phyloP scores from a whole-genome alignment of 129 eudicot species.

The Centella asiatica region DNA sequence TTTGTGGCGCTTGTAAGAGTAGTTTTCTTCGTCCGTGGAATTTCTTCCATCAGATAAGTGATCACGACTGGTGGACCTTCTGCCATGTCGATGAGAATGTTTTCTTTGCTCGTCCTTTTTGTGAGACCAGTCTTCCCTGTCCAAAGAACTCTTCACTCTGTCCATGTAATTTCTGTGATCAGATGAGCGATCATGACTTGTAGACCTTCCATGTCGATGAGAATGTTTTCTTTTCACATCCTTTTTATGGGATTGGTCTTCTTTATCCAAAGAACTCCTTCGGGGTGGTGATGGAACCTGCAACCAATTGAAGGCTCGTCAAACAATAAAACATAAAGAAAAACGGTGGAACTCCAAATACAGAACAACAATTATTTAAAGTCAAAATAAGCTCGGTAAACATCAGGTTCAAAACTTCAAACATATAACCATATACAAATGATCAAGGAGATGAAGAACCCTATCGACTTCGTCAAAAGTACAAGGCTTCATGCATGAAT shows the following conservation, averaged over 20 bases:
- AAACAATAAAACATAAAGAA: neutral
- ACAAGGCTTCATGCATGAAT: neutral
- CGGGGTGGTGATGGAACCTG: slow-evolving; percentile 82
- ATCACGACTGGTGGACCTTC: slow-evolving; percentile 26
- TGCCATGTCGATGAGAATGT: slow-evolving; percentile 36
- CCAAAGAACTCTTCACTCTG: slow-evolving; percentile 24
- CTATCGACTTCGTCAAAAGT: neutral
- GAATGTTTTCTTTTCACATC: slow-evolving; percentile 28
- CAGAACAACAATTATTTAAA: neutral
- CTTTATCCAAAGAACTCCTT: slow-evolving; percentile 28
- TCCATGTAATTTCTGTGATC: slow-evolving; percentile 21
- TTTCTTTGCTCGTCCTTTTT: slow-evolving; percentile 24
- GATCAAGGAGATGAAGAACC: neutral
- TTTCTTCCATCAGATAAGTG: slow-evolving; percentile 19
- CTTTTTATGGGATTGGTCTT: slow-evolving; percentile 27
- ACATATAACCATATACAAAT: neutral
- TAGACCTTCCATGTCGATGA: slow-evolving; percentile 29
- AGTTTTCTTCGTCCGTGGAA: slow-evolving; percentile 31
- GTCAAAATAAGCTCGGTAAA: neutral
- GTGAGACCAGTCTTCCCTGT: slow-evolving; percentile 29
- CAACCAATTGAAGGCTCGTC: neutral
- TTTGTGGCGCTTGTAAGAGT: slow-evolving; percentile 40
- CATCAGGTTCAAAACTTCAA: neutral
- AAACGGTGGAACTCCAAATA: neutral
- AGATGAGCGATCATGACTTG: slow-evolving; percentile 25